Evolutionary conservation across 441 rosid genomes (phyloP).

Genomic region (Erysimum cheiri): DNA sequence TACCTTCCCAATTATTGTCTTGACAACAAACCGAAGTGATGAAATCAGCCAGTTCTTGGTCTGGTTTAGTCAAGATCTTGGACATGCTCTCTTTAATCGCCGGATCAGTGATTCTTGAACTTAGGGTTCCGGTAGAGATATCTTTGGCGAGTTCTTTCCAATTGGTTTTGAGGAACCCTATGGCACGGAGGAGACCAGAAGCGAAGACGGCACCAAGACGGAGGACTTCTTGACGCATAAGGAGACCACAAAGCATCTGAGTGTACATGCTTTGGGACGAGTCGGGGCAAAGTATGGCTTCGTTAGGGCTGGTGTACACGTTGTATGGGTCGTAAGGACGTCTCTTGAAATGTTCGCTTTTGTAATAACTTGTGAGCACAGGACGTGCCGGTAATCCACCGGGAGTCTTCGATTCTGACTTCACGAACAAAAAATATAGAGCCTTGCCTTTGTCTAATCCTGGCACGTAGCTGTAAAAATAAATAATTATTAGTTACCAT

Average conservation of each 20-base stretch:
- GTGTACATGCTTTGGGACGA: slow-evolving; percentile 75
- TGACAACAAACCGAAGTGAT: slow-evolving; percentile 50
- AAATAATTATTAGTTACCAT: not conserved
- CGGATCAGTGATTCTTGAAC: slow-evolving; percentile 53
- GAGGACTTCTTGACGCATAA: slow-evolving; percentile 65
- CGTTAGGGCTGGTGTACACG: slow-evolving; percentile 72
- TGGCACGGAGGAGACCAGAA: slow-evolving; percentile 73
- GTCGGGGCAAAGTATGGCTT: slow-evolving; percentile 67
- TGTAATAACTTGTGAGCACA: slow-evolving; percentile 74
- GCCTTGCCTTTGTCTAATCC: slow-evolving; percentile 69
- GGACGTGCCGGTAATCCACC: slow-evolving; percentile 72
- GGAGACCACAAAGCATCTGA: slow-evolving; percentile 73
- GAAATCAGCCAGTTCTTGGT: slow-evolving; percentile 51
- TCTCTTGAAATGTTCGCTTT: slow-evolving; percentile 64
- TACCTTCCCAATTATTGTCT: slow-evolving; percentile 55
- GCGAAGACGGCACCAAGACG: slow-evolving; percentile 73
- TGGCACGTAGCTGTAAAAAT: slow-evolving; percentile 53
- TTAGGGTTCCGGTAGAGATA: slow-evolving; percentile 54
- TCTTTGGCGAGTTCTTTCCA: slow-evolving; percentile 57
- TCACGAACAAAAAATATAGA: slow-evolving; percentile 60
- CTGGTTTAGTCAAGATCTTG: slow-evolving; percentile 50
- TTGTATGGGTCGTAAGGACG: slow-evolving; percentile 66
- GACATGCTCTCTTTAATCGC: slow-evolving; percentile 48
- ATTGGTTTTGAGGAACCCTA: slow-evolving; percentile 59
- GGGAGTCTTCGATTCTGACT: slow-evolving; percentile 62